phyloP scores from a whole-genome alignment of 1,284 basidiomycete genomes.

The Irpex rosettiformis region DNA sequence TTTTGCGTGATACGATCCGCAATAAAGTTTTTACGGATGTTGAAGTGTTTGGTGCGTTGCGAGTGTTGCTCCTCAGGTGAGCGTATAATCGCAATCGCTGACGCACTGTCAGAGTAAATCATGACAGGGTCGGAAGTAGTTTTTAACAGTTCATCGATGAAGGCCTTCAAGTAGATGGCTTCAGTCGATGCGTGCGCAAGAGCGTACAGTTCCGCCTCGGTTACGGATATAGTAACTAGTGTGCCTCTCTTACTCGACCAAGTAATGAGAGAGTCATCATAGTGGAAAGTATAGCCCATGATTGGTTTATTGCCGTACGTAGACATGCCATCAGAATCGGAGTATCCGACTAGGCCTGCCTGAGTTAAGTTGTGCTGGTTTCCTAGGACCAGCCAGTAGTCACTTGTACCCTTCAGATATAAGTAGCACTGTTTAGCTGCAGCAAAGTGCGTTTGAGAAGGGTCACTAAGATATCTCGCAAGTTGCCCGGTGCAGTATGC shows the following conservation, averaged over 20 bases:
- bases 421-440: slow-evolving; percentile 25
- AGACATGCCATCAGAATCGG: background rate
- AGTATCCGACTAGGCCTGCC: background rate
- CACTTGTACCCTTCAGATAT: slow-evolving; percentile 22
- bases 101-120: background rate
- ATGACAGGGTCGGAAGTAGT: background rate
- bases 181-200: background rate
- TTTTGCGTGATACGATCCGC: slow-evolving; percentile 27
- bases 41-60: slow-evolving; percentile 35
- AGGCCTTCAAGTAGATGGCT: background rate
- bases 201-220: background rate
- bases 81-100: background rate
- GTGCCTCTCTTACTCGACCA: background rate
- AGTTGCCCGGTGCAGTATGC: slow-evolving; percentile 8
- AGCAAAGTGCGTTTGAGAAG: slow-evolving; percentile 18
- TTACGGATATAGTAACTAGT: background rate
- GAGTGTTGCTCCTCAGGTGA: slow-evolving; percentile 13
- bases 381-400: background rate
- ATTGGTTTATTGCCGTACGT: background rate
- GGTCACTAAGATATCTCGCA: slow-evolving; percentile 6
- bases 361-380: background rate
- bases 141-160: background rate
- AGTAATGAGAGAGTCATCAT: background rate
- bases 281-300: background rate
- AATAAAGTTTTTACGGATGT: slow-evolving; percentile 32